Percentiles rank a stretch among this genome's conserved stretches.
Conservation (phyloP, 495 filamentous ascomycete species). For the Penicillium odoratum region DNA sequence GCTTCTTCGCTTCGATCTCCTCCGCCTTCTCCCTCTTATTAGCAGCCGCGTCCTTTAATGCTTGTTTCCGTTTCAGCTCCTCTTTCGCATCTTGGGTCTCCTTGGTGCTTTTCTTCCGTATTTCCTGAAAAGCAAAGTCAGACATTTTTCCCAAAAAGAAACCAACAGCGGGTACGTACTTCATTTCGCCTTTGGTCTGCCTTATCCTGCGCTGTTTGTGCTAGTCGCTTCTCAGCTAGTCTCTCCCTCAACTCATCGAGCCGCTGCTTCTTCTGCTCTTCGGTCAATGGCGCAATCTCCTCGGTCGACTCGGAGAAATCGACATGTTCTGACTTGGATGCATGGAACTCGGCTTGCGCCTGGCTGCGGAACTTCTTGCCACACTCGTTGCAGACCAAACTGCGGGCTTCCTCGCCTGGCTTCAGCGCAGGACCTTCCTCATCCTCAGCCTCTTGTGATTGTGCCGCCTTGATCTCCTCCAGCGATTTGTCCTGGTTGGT, state of each 20-base stretch:
- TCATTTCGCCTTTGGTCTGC: constrained; percentile 88
- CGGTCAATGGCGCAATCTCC: constrained; percentile 84
- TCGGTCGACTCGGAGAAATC: constrained; percentile 94
- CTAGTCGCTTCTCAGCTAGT: constrained; percentile 70
- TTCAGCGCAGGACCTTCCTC: constrained; percentile 58
- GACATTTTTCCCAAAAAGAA: not conserved
- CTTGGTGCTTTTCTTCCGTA: constrained; percentile 78
- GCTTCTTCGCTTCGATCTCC: constrained; percentile 82
- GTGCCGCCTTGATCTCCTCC: constrained; percentile 66
- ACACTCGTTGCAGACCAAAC: constrained; percentile 86
- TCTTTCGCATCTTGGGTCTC: constrained; percentile 79
- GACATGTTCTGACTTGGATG: constrained; percentile 81
- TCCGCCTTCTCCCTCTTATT: constrained; percentile 85
- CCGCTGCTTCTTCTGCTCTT: constrained; percentile 81
- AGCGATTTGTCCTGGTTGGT: constrained; percentile 79
- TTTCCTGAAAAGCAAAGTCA: constrained; percentile 57
- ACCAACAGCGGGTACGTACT: constrained; percentile 39
- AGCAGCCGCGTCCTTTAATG: constrained; percentile 80
- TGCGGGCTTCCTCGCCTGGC: constrained; percentile 61
- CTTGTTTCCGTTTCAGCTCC: constrained; percentile 81
- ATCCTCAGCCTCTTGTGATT: constrained; percentile 42
- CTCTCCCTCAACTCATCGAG: constrained; percentile 73
- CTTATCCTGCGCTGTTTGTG: constrained; percentile 72
- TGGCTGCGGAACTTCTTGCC: constrained; percentile 83
- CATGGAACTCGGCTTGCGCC: constrained; percentile 85